Evolutionary conservation across 2,329 filamentous ascomycete genomes (phyloP).

Genomic region (Hyphodiscus sp.): DNA sequence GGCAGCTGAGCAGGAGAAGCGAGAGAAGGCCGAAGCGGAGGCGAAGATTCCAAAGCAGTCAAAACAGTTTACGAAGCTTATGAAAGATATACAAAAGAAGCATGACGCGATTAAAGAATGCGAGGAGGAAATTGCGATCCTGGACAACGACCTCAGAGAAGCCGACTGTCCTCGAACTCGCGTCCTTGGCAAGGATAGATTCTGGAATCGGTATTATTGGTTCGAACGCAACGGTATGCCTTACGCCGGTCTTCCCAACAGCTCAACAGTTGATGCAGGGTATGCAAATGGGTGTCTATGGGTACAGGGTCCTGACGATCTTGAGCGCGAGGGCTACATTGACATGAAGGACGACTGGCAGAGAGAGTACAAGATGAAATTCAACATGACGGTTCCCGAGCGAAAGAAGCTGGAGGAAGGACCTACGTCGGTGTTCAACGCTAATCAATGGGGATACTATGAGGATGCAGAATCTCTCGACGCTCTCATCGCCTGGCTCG

Average conservation of each 20-base stretch:
- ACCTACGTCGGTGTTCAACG: conserved; percentile 66
- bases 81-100: conserved; percentile 85
- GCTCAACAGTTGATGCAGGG: conserved; percentile 77
- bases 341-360: conserved; percentile 66
- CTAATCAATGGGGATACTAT: conserved; percentile 86
- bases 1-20: conserved; percentile 63
- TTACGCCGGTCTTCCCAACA: conserved; percentile 78
- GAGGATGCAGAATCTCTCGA: conserved; percentile 75
- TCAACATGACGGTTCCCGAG: conserved; percentile 77
- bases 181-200: conserved; percentile 86
- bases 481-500: conserved; percentile 78
- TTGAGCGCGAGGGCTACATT: conserved; percentile 81
- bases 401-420: conserved; percentile 85
- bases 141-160: conserved; percentile 90
- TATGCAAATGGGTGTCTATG: conserved; percentile 95
- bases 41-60: conserved; percentile 66
- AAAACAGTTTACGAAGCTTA: conserved; percentile 79
- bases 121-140: conserved; percentile 76
- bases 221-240: conserved; percentile 99
- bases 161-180: conserved; percentile 88
- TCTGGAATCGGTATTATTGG: conserved; percentile 99
- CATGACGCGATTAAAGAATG: conserved; percentile 72
- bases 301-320: conserved; percentile 90
- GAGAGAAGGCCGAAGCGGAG: conserved; percentile 50
- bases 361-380: conserved; percentile 68